Conservation (phyloP, 495 filamentous ascomycete species). For the Lindgomyces ingoldianus region DNA sequence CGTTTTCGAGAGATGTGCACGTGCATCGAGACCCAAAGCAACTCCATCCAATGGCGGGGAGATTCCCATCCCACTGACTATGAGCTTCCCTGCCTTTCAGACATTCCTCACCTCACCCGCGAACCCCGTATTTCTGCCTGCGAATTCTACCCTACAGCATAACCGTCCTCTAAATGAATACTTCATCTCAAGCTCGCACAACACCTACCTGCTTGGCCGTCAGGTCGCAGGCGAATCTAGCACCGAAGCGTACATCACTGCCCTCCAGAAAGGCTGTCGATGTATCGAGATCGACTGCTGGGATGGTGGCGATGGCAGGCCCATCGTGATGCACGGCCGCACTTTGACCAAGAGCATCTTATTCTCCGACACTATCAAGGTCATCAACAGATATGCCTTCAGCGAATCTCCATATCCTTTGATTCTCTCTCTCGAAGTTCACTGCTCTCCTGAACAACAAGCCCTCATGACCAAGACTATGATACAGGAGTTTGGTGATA, state of each 20-base stretch:
- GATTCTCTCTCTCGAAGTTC: slow-evolving; percentile 92
- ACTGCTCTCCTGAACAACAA: slow-evolving; percentile 83
- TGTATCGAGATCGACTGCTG: slow-evolving; percentile 98
- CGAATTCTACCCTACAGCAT: slow-evolving; percentile 58
- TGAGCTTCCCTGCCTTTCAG: slow-evolving; percentile 74
- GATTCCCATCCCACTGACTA: slow-evolving; percentile 47
- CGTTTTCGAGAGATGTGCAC: slow-evolving; percentile 73
- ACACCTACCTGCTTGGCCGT: slow-evolving; percentile 90
- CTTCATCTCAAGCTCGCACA: slow-evolving; percentile 97
- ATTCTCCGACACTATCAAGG: slow-evolving; percentile 85
- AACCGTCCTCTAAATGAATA: slow-evolving; percentile 93
- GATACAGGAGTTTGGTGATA: slow-evolving; percentile 74
- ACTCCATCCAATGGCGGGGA: slow-evolving; percentile 42
- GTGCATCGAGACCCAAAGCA: slow-evolving; percentile 59
- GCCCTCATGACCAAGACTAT: slow-evolving; percentile 87
- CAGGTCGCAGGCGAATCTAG: slow-evolving; percentile 89
- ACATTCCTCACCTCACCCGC: slow-evolving; percentile 72
- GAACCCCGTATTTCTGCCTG: slow-evolving; percentile 50
- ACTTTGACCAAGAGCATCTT: slow-evolving; percentile 83
- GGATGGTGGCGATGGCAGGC: slow-evolving; percentile 85
- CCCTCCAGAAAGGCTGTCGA: slow-evolving; percentile 84
- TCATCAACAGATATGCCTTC: slow-evolving; percentile 93
- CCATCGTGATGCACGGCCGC: slow-evolving; percentile 86
- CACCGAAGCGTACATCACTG: slow-evolving; percentile 88
- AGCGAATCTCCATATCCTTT: slow-evolving; percentile 76